Base-by-base conservation (phyloP, 495 filamentous ascomycete species). In the Apiosordaria backusii region DNA sequence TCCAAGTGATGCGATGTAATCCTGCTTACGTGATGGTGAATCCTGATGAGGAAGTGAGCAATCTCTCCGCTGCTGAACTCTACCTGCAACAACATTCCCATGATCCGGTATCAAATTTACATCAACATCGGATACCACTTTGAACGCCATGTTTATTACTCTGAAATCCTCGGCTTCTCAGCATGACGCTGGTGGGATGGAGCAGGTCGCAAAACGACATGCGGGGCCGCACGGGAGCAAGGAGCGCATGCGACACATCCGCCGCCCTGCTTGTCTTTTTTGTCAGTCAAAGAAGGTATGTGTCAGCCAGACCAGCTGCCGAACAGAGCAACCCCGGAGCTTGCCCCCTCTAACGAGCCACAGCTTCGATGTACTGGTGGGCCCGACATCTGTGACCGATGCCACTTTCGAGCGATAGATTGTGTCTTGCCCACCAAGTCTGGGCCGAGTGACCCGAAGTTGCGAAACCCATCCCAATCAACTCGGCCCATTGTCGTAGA, bases 291-390 rank as follows among this genome's bases (percentile, higher is more conserved):
- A 67, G 13, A 67, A 67, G 65, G 65, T 67, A 60, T 52, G 58
- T 61, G 15, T 18, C 9, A n/a, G 21, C 26, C 27, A 29, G 61
- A n/a, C n/a, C 10, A 54, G 16, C n/a, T n/a, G 18, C 61, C 13
- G 10, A 29, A 19, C n/a, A 16, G 45, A 4, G 24, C 21, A 7
- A 16, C 45, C 29, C 13, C 62, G 10, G 21, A 45, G 9, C 50
- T 16, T 57, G 35, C 21, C n/a, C 19, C 24, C 23, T 16, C 15
- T 16, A 52, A 63, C 18, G 57, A 19, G 9, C 40, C 23, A 25
- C 16, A 67, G 65, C 65, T 67, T 23, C 65, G 65, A 29, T 67
- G 65, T 60, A 62, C 65, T 52, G 65, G 65, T 25, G 50, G 65
- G n/a, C 54, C 60, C 22, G 24, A 25, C 50, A 58, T 27, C 13